These are phyloP conservation scores for Nephelium lappaceum DNA, from an alignment of 345 rosid species.

Conservation along the genomic window DNA sequence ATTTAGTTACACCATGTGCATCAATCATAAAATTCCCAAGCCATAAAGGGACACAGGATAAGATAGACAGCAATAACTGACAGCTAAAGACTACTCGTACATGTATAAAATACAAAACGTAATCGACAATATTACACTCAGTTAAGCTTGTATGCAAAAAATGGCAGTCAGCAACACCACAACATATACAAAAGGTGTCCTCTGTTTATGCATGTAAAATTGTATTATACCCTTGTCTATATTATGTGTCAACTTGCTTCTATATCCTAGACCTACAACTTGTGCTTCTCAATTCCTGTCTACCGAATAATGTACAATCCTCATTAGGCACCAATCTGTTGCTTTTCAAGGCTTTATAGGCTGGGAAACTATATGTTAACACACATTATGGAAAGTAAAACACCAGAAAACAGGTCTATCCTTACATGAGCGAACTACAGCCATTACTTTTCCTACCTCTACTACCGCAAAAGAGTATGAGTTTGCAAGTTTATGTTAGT, in stretches of 20 bases:
- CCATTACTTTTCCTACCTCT: too few species aligned
- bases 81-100: neutral
- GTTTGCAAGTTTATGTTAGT: too few species aligned
- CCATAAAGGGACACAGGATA: neutral
- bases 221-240: neutral
- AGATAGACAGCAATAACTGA: neutral
- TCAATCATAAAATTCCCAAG: conserved; percentile 80
- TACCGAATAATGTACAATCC: neutral
- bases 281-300: too few species aligned
- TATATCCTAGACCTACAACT: neutral
- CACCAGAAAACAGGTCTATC: neutral
- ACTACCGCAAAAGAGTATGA: too few species aligned
- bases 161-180: conserved; percentile 5
- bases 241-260: neutral
- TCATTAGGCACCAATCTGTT: too few species aligned
- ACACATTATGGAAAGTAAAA: neutral
- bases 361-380: too few species aligned
- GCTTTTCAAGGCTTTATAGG: too few species aligned
- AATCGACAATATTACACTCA: neutral
- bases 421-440: too few species aligned
- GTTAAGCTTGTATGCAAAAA: neutral
- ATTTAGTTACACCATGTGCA: conserved; percentile 70
- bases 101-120: conserved; percentile 8
- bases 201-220: neutral
- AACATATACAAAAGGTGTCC: conserved; percentile 9